Evolutionary conservation across 345 rosid genomes (phyloP).

Genomic region (Raphanus raphanistrum): DNA sequence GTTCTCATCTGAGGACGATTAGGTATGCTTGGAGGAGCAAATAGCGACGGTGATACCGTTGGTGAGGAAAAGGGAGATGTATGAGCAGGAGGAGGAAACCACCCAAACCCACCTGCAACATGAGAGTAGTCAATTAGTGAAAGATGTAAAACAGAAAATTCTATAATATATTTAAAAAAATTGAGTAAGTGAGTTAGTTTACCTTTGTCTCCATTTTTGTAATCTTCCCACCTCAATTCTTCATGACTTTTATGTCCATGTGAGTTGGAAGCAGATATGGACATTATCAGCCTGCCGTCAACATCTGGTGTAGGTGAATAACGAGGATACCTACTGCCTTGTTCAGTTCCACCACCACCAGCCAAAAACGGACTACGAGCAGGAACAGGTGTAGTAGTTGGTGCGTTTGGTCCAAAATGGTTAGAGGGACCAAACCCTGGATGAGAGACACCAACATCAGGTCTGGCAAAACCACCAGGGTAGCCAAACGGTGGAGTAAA

Average conservation of each 20-base stretch:
- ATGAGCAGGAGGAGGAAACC: neutral
- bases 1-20: neutral
- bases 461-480: neutral
- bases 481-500: neutral
- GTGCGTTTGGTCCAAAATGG: neutral
- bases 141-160: neutral
- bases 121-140: neutral
- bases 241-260: slow-evolving; percentile 13
- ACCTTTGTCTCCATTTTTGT: slow-evolving; percentile 18
- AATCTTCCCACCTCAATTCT: slow-evolving; percentile 17
- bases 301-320: slow-evolving; percentile 9
- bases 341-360: neutral
- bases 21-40: slow-evolving; percentile 1
- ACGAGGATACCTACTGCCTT: slow-evolving; percentile 8
- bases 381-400: neutral
- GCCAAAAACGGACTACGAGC: neutral
- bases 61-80: neutral
- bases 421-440: slow-evolving; percentile 16
- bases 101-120: neutral
- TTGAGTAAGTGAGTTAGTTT: neutral
- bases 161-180: neutral
- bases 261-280: slow-evolving; percentile 24
- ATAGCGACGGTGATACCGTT: neutral
- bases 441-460: neutral
- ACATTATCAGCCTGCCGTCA: neutral